phyloP scores from a whole-genome alignment of 305 asterid genomes.

The Solanum hybrid region DNA sequence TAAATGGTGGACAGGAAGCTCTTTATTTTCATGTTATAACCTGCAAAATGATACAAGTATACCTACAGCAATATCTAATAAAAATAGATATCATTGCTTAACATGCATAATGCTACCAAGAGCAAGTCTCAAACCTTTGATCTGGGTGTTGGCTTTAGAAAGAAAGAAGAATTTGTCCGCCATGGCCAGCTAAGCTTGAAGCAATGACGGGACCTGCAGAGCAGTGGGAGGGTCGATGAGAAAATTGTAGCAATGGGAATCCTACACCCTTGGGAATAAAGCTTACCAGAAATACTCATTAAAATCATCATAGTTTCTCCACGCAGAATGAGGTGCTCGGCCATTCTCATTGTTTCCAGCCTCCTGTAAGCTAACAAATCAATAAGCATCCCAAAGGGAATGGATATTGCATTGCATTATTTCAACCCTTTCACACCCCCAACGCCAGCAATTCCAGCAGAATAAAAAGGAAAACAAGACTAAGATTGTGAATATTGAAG shows the following conservation, averaged over 20 bases:
- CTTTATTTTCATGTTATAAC: not conserved
- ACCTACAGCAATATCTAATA: not conserved
- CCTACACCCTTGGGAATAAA: not conserved
- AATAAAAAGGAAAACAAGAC: not conserved
- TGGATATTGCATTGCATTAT: not conserved
- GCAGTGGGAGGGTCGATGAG: not conserved
- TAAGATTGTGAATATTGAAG: not conserved
- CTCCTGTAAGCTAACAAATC: conserved; percentile 48
- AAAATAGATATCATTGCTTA: not conserved
- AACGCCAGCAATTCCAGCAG: not conserved
- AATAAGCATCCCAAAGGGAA: not conserved
- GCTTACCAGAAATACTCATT: conserved; percentile 94
- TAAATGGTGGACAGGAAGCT: not conserved
- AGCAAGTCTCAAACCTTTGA: conserved; percentile 54
- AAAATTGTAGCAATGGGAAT: not conserved
- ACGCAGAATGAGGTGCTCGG: conserved; percentile 93
- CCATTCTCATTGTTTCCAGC: conserved; percentile 86
- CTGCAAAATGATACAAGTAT: not conserved
- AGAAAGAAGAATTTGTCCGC: conserved; percentile 58
- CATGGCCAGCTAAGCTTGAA: conserved; percentile 99
- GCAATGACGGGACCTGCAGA: conserved; percentile 75
- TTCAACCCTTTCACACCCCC: not conserved
- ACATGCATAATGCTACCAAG: not conserved
- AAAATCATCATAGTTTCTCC: conserved; percentile 98
- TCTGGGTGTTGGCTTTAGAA: conserved; percentile 65